Percentiles rank a stretch among this genome's conserved stretches.
phyloP scores from a whole-genome alignment of 106 monocot genomes.

The Allium sativum region DNA sequence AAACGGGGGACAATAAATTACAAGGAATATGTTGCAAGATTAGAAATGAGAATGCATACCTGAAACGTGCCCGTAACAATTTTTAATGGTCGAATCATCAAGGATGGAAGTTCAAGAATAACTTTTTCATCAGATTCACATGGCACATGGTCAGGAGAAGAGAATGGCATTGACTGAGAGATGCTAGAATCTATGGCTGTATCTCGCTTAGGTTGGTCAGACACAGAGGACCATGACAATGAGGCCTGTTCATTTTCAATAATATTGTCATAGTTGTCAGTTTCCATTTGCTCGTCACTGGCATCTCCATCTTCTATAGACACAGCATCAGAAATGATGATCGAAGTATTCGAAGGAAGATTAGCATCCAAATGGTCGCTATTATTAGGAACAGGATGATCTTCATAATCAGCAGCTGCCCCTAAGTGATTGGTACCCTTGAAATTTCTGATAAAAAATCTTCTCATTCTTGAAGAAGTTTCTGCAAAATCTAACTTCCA shows the following conservation, averaged over 20 bases:
- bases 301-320: constrained; percentile 60
- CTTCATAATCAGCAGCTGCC: constrained; percentile 83
- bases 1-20: neutral
- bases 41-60: constrained; percentile 26
- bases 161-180: constrained; percentile 27
- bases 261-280: constrained; percentile 23
- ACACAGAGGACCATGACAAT: constrained; percentile 17
- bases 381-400: constrained; percentile 21
- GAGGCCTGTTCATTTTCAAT: constrained; percentile 24
- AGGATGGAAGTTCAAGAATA: constrained; percentile 68
- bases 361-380: constrained; percentile 22
- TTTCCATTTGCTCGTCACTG: constrained; percentile 47
- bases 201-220: constrained; percentile 20
- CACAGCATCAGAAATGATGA: constrained; percentile 60
- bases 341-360: constrained; percentile 59
- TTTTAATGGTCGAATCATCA: constrained; percentile 83
- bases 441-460: constrained; percentile 68
- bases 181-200: constrained; percentile 22
- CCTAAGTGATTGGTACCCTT: constrained; percentile 86
- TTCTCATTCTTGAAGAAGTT: constrained; percentile 87
- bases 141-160: constrained; percentile 49
- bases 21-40: neutral
- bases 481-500: constrained; percentile 90
- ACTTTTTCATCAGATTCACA: constrained; percentile 86
- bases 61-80: constrained; percentile 83